A percentile compares a stretch with the other conserved stretches of the same genome.
Evolutionary conservation across 768 basidiomycete genomes (phyloP).

Genomic region (Trichaptum fuscoviolaceum): DNA sequence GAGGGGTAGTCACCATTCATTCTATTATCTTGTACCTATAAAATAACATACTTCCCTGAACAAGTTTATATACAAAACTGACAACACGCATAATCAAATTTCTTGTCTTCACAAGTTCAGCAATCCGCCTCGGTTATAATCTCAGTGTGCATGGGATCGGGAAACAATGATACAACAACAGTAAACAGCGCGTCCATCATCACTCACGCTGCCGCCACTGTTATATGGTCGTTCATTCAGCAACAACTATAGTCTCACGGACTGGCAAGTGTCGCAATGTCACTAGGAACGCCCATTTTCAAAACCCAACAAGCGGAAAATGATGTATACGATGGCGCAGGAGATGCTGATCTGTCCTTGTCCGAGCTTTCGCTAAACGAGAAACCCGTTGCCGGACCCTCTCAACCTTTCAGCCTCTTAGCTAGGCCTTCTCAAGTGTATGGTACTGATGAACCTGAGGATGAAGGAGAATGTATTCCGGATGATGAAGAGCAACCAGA

Average conservation of each 20-base stretch:
- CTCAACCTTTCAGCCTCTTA: conserved; percentile 3
- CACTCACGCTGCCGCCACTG: background rate
- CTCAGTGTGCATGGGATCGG: no score
- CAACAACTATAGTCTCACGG: background rate
- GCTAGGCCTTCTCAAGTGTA: background rate
- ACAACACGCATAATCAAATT: no score
- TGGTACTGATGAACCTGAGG: background rate
- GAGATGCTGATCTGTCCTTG: conserved; percentile 2
- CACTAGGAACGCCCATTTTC: background rate
- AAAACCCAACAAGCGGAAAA: background rate
- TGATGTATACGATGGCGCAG: background rate
- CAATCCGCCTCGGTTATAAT: no score
- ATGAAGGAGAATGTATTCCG: background rate
- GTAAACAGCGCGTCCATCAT: background rate
- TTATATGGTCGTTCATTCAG: background rate
- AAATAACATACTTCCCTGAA: background rate
- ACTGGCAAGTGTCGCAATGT: background rate
- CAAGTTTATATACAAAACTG: no score
- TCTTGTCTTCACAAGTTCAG: no score
- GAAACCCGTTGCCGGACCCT: background rate
- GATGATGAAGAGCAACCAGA: background rate
- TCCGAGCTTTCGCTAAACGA: conserved; percentile 3
- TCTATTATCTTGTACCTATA: background rate
- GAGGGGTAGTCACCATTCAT: background rate
- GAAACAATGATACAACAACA: background rate